Percentiles rank a stretch among this genome's conserved stretches.
phyloP scores from a whole-genome alignment of 805 yeast genomes.

The Yarrowia phangngaensis region DNA sequence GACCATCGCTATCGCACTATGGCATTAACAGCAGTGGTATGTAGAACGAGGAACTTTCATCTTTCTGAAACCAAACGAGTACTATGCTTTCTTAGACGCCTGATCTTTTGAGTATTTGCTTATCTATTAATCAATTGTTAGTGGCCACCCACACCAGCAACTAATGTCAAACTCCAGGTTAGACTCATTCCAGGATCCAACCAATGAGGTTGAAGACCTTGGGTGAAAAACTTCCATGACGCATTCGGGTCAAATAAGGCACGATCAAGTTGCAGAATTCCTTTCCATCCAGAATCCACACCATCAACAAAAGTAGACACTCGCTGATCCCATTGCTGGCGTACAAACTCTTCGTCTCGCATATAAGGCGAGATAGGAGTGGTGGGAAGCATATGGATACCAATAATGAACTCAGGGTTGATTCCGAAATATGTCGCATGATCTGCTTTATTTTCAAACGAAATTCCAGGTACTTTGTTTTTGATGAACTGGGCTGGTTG shows the following conservation, averaged over 20 bases:
- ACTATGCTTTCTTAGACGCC: too few relatives aligned
- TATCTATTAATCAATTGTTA: not conserved
- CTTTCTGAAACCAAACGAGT: too few relatives aligned
- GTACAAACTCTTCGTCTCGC: constrained; percentile 50
- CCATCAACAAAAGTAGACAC: constrained; percentile 45
- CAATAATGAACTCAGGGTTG: constrained; percentile 61
- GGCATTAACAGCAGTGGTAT: too few relatives aligned
- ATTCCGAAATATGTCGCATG: constrained; percentile 70
- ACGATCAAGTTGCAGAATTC: constrained; percentile 63
- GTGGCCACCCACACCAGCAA: constrained; percentile 41
- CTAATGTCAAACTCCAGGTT: constrained; percentile 78
- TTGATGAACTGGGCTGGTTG: constrained; percentile 51
- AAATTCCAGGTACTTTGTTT: constrained; percentile 65
- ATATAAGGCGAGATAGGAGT: constrained; percentile 59
- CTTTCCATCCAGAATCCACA: constrained; percentile 52
- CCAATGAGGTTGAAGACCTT: constrained; percentile 50
- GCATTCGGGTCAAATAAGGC: constrained; percentile 67
- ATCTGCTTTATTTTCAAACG: constrained; percentile 67
- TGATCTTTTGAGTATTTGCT: too few relatives aligned
- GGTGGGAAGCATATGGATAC: constrained; percentile 73
- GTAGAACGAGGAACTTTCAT: too few relatives aligned
- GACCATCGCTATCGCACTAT: too few relatives aligned
- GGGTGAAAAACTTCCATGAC: constrained; percentile 59
- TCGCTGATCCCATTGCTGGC: constrained; percentile 56
- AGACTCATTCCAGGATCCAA: constrained; percentile 83